Percentiles rank a stretch among this genome's conserved stretches.
phyloP scores from a whole-genome alignment of 139 green algal genomes.

The Chlorella sp. region DNA sequence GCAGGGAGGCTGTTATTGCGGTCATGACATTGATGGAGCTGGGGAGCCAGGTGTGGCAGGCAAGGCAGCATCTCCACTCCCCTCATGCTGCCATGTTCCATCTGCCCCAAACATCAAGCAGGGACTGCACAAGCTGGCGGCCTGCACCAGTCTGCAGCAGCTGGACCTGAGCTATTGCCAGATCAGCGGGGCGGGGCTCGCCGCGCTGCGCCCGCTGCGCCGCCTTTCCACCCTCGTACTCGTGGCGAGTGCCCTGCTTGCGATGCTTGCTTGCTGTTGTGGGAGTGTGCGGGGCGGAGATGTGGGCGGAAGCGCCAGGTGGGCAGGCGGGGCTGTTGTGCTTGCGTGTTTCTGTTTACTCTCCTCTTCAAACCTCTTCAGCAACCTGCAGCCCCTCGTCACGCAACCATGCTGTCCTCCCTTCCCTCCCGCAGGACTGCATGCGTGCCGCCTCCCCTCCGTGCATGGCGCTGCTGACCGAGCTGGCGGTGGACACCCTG shows the following conservation, averaged over 20 bases:
- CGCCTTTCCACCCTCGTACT: slow-evolving; percentile 2
- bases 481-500: not conserved
- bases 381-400: too few species aligned
- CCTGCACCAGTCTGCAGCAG: slow-evolving; percentile 9
- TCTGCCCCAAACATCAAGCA: not conserved
- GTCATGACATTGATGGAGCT: too few species aligned
- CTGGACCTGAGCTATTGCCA: slow-evolving; percentile 29
- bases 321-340: too few species aligned
- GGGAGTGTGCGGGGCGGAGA: too few species aligned
- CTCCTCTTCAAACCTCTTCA: too few species aligned
- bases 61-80: too few species aligned
- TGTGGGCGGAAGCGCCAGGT: too few species aligned
- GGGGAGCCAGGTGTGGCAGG: not conserved
- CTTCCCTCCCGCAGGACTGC: not conserved
- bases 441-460: slow-evolving; percentile 7
- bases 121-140: slow-evolving; percentile 10
- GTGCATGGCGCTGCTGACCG: slow-evolving; percentile 17
- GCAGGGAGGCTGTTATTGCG: not conserved
- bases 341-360: too few species aligned
- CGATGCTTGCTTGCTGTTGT: too few species aligned
- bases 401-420: too few species aligned
- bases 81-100: not conserved
- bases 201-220: slow-evolving; percentile 9
- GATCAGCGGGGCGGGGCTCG: not conserved
- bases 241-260: not conserved